These are phyloP conservation scores for Penicillium ochrochloron DNA, from an alignment of 495 filamentous ascomycete species.

Conservation along the genomic window DNA sequence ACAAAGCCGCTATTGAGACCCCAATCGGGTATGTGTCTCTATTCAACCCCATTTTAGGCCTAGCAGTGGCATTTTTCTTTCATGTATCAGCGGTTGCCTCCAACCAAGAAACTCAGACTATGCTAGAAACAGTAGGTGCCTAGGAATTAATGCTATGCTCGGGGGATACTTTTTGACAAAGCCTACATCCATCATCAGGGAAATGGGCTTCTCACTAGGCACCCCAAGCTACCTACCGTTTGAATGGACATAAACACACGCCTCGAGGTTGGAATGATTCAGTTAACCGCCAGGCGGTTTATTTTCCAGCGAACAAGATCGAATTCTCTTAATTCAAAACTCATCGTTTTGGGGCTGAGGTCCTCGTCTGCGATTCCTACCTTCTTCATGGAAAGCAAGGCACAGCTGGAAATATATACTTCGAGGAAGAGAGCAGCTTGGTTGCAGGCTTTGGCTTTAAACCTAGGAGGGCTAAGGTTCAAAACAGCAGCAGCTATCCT, in stretches of 20 bases:
- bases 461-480: too few relatives aligned
- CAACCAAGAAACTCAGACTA: not conserved
- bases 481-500: not conserved
- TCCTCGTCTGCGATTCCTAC: too few relatives aligned
- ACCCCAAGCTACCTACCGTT: not conserved
- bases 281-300: not conserved
- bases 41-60: slow-evolving; percentile 7
- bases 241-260: not conserved
- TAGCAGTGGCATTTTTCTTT: not conserved
- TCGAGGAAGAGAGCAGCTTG: too few relatives aligned
- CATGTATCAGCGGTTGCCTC: not conserved
- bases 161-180: not conserved
- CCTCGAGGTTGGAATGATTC: not conserved
- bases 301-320: not conserved
- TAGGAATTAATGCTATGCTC: not conserved
- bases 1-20: slow-evolving; percentile 17
- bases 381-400: too few relatives aligned
- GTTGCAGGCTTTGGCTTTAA: too few relatives aligned
- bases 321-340: not conserved
- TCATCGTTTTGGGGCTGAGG: too few relatives aligned
- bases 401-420: too few relatives aligned
- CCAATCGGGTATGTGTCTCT: not conserved
- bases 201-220: not conserved
- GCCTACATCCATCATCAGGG: not conserved
- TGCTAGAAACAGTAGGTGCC: not conserved